Percentiles rank a stretch among this genome's conserved stretches.
phyloP scores from a whole-genome alignment of 805 yeast species.

The Saccharomycopsis oosterbeekiorum region DNA sequence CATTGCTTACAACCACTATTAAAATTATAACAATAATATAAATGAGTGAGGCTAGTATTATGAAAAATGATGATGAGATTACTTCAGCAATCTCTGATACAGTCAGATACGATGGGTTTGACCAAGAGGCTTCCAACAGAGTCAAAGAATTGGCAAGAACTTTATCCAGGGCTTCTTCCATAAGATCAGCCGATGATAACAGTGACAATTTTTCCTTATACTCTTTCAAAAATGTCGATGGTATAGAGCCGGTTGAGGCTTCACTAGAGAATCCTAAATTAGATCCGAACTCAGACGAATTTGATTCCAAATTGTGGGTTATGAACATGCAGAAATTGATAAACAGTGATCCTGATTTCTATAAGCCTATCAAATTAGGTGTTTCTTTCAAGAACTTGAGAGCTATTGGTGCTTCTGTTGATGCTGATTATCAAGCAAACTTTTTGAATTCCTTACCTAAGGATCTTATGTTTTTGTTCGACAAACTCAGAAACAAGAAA shows the following conservation, averaged over 20 bases:
- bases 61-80: background rate
- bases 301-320: constrained; percentile 57
- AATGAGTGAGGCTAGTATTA: background rate
- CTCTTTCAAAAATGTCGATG: constrained; percentile 45
- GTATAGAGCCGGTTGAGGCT: constrained; percentile 30
- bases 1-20: no score
- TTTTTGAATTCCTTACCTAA: constrained; percentile 10
- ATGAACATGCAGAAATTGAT: constrained; percentile 48
- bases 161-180: constrained; percentile 21
- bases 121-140: constrained; percentile 25
- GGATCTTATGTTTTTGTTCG: background rate
- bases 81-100: constrained; percentile 2
- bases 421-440: constrained; percentile 57
- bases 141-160: constrained; percentile 35
- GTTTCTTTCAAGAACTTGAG: constrained; percentile 48
- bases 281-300: constrained; percentile 51
- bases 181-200: constrained; percentile 19
- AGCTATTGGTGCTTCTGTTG: constrained; percentile 58
- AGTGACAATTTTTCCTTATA: constrained; percentile 28
- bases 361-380: constrained; percentile 51
- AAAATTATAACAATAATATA: background rate
- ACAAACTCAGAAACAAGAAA: constrained; percentile 17
- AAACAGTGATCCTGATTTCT: constrained; percentile 49
- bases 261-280: constrained; percentile 33
- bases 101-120: constrained; percentile 29